Base-by-base conservation (phyloP, 352 stramenopile genomes). In the Phytophthora rubi region DNA sequence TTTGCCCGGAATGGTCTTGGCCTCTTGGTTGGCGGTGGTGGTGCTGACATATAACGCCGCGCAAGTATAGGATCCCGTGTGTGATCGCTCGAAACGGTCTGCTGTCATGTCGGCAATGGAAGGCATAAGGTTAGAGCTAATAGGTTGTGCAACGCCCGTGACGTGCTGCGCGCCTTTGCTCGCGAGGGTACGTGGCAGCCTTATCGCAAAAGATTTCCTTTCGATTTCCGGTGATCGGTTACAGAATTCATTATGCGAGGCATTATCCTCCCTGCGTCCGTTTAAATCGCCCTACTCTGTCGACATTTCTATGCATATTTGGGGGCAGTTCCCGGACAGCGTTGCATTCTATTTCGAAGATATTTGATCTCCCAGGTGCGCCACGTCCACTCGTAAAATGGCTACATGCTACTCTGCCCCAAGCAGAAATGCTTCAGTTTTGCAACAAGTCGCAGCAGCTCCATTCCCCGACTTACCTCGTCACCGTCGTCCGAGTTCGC, bases 381-480 rank as follows among this genome's bases (percentile, higher is more conserved):
- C 2, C 35, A 42, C 18, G 47, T 53, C 47, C 21, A 28, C n/a
- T 53, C 47, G 12, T 37, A 21, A 51, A 48, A 60, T 60, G 54
- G 54, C 54, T 60, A 51, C 53, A 49, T 54, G 18, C 48, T 21
- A 23, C 42, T 48, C 42, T 48, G 42, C 15, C 49, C 35, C 18
- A 60, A 52, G 35, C 54, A 60, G 35, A 60, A 61, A 61, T 48
- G 23, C 35, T 33, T 21, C 54, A 60, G 45, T 52, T 30, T 8
- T 13, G 8, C 42, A 18, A 59, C 18, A 33, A 59, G 53, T 30
- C 53, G 53, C 33, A 26, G 16, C 4, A 4, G 53, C 18, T 15
- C 10, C 54, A 72, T 63, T 72, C 15, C 37, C 30, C 55, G 55
- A 68, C 18, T 72, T 59, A 21, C 65, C 15, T 6, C 33, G 8